A percentile compares a stretch with the other conserved stretches of the same genome.
phyloP scores from a whole-genome alignment of 1,284 basidiomycete genomes.

The Melampsora americana region DNA sequence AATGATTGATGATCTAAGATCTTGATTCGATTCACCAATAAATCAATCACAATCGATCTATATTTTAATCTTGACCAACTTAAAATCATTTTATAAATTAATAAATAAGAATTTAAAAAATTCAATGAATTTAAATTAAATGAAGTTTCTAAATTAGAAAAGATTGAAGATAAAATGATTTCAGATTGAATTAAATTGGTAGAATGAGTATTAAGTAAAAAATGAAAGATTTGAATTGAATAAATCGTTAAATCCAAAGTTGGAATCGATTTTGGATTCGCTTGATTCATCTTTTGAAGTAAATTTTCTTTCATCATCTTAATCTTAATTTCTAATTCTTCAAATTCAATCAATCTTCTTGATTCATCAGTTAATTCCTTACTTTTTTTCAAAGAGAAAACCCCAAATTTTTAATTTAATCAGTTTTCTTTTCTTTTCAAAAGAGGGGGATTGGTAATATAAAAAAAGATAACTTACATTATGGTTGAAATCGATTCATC shows the following conservation, averaged over 20 bases:
- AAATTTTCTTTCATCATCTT: neutral
- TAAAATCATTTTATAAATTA: neutral
- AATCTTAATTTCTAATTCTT: neutral
- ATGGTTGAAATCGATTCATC: neutral
- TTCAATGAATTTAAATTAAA: neutral
- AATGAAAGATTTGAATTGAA: slow-evolving; percentile 15
- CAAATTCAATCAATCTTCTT: no score
- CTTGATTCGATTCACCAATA: slow-evolving; percentile 19
- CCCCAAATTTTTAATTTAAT: no score
- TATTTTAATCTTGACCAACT: slow-evolving; percentile 16
- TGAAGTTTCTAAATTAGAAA: slow-evolving; percentile 8
- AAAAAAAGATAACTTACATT: no score
- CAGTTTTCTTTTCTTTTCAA: no score
- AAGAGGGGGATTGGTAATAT: no score
- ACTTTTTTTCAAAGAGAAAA: no score
- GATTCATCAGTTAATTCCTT: neutral
- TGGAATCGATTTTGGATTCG: no score
- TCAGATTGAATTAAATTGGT: slow-evolving; percentile 20
- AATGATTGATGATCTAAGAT: no score
- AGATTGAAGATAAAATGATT: neutral
- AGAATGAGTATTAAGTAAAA: slow-evolving; percentile 7
- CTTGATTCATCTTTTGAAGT: neutral
- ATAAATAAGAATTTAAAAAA: slow-evolving; percentile 5
- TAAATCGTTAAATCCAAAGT: slow-evolving; percentile 2
- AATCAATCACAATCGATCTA: slow-evolving; percentile 26